Percentiles rank a stretch among this genome's conserved stretches.
Evolutionary conservation across 805 yeast species (phyloP).

Genomic region (Tetrapisispora nanseiensis): DNA sequence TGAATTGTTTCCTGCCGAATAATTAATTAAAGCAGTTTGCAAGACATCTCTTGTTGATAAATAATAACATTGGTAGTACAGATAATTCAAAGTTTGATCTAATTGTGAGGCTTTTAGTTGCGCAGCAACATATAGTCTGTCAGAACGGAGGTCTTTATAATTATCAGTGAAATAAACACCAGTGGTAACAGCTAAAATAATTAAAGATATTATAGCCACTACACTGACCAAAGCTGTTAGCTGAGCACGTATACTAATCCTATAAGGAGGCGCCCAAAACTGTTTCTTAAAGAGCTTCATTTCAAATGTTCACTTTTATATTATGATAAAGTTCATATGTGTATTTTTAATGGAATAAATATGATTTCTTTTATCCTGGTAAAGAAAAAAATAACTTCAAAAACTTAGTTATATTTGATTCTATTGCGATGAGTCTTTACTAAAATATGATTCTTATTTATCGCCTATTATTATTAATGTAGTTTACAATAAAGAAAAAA

Average conservation of each 20-base stretch:
- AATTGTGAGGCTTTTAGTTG: slow-evolving; percentile 75
- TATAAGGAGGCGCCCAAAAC: slow-evolving; percentile 28
- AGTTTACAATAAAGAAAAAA: too few relatives aligned
- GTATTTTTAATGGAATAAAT: too few relatives aligned
- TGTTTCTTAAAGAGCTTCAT: background rate
- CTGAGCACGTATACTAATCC: slow-evolving; percentile 67
- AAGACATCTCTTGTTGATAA: slow-evolving; percentile 53
- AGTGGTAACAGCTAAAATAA: slow-evolving; percentile 64
- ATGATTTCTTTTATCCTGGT: too few relatives aligned
- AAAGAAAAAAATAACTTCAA: too few relatives aligned
- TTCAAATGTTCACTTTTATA: background rate
- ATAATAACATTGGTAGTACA: slow-evolving; percentile 61
- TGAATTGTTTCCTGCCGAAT: slow-evolving; percentile 65
- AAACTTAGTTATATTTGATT: too few relatives aligned
- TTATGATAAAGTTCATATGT: too few relatives aligned
- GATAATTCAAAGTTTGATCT: slow-evolving; percentile 51
- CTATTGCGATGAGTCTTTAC: too few relatives aligned
- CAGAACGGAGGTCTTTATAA: slow-evolving; percentile 52
- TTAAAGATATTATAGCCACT: slow-evolving; percentile 59
- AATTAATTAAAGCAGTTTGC: slow-evolving; percentile 48
- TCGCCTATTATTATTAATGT: too few relatives aligned
- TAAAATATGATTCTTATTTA: too few relatives aligned
- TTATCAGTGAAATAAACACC: slow-evolving; percentile 64
- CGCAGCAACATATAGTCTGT: slow-evolving; percentile 66
- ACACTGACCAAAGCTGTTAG: slow-evolving; percentile 60